Base-by-base conservation (phyloP, 2,329 filamentous ascomycete species). In the Lachnellula suecica region DNA sequence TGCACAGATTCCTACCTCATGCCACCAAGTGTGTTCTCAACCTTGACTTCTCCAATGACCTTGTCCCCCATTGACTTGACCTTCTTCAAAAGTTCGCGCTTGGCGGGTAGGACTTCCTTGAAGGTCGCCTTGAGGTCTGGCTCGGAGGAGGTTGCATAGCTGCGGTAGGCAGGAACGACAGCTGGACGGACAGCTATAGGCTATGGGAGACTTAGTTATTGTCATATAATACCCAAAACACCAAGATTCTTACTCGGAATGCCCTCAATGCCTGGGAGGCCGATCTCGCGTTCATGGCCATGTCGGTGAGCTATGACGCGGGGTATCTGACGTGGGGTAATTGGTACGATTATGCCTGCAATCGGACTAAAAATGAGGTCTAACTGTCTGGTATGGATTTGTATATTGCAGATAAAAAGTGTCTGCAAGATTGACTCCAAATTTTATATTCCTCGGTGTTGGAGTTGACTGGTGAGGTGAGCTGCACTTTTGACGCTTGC, bases 1-100 rank as follows among this genome's bases (percentile, higher is more conserved):
- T 41, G 6, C 19, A 49, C 48, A 4, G 15, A 27, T 24, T 27
- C 60, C 17, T 72, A 81, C 76, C 92, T 89, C 94, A 97, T 97
- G 67, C 94, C 94, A 64, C 94, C 94, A 63, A 97, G 84, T 20
- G 90, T 90, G 74, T 94, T 96, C 73, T 93, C 89, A 42, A 97
- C 84, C 79, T 93, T 96, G 72, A 97, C 85, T 66, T 96, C 89
- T 52, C 93, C 93, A 65, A 97, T 86, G 54, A 86, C 85, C 72
- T 92, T 94, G 66, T 86, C 83, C 47, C 83, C 81, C 70, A 93
- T 84, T 52, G 87, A 83, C 78, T 97, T 97, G 75, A 97, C 89
- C 72, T 92, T 89, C 75, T 96, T 94, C 65, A 97, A 76, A 19
- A 97, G 85, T 72, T 96, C 93, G 47, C 92, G 85, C 78, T 97